Percentiles rank a stretch among this genome's conserved stretches.
These are phyloP conservation scores for Flaveria brownii DNA, from an alignment of 129 eudicot species.

Conservation along the genomic window DNA sequence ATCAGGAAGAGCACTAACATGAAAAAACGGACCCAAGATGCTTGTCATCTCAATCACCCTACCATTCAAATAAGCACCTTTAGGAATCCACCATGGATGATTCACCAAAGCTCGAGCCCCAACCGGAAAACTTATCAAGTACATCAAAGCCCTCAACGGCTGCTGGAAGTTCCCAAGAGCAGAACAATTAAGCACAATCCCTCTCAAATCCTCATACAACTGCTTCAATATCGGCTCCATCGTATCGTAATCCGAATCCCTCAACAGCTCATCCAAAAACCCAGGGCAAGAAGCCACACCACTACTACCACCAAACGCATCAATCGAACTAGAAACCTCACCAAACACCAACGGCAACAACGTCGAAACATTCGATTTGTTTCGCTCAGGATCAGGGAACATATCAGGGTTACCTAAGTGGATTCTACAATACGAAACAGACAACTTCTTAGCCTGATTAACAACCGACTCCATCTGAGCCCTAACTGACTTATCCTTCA, in stretches of 20 bases:
- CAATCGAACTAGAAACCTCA: constrained; percentile 65
- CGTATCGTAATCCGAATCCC: constrained; percentile 76
- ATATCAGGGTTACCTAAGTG: constrained; percentile 84
- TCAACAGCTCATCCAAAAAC: constrained; percentile 76
- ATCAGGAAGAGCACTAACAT: constrained; percentile 96
- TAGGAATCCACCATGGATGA: constrained; percentile 95
- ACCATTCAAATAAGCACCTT: constrained; percentile 71
- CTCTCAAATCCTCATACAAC: constrained; percentile 92
- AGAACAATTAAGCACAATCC: constrained; percentile 73
- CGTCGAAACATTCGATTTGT: constrained; percentile 50
- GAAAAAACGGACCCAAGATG: constrained; percentile 94
- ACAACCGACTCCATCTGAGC: constrained; percentile 70
- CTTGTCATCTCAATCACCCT: constrained; percentile 91
- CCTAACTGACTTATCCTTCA: constrained; percentile 77
- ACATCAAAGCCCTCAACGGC: constrained; percentile 83
- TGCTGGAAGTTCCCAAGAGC: constrained; percentile 96
- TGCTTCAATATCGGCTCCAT: constrained; percentile 78
- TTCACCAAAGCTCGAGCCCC: constrained; percentile 78
- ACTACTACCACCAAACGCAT: constrained; percentile 63
- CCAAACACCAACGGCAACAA: constrained; percentile 68
- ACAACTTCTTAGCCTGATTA: constrained; percentile 67
- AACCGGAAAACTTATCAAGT: constrained; percentile 67
- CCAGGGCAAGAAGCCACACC: constrained; percentile 63
- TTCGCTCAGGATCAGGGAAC: constrained; percentile 55
- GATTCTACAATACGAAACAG: constrained; percentile 76